Conservation (phyloP, 352 stramenopile genomes). For the Pythium monospermum region DNA sequence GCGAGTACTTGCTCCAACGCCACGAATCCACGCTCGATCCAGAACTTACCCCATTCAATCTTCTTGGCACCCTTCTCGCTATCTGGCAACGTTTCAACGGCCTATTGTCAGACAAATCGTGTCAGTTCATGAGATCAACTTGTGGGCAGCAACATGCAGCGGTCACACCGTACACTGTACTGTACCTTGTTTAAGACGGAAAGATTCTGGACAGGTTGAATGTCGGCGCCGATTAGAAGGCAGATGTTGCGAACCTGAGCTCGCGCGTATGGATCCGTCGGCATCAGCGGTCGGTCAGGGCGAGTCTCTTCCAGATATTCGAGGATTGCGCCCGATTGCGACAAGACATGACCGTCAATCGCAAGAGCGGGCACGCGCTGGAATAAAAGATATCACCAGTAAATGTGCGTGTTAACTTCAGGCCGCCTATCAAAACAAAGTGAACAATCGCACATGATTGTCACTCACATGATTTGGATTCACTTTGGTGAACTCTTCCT, state of each 20-base stretch:
- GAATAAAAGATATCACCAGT: not conserved
- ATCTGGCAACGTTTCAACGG: slow-evolving; percentile 29
- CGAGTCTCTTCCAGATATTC: slow-evolving; percentile 91
- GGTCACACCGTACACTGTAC: not conserved
- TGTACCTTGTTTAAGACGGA: slow-evolving; percentile 58
- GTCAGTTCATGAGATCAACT: no score
- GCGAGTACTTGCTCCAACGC: slow-evolving; percentile 70
- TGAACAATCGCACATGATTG: no score
- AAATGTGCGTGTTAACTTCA: slow-evolving; percentile 20
- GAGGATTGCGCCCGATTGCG: slow-evolving; percentile 89
- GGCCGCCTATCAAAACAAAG: no score
- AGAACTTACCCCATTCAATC: slow-evolving; percentile 53
- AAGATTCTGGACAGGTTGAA: slow-evolving; percentile 90
- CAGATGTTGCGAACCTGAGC: slow-evolving; percentile 84
- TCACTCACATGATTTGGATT: slow-evolving; percentile 76
- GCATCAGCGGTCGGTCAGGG: slow-evolving; percentile 63
- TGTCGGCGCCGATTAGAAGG: slow-evolving; percentile 88
- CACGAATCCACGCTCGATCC: slow-evolving; percentile 80
- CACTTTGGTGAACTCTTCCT: slow-evolving; percentile 45
- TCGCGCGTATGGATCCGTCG: slow-evolving; percentile 54
- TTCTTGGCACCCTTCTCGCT: slow-evolving; percentile 45
- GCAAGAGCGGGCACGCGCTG: slow-evolving; percentile 75
- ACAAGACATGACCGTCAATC: slow-evolving; percentile 62
- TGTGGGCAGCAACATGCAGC: not conserved
- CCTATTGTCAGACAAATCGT: no score